Conservation (phyloP, 495 filamentous ascomycete genomes). For the Schizothecium vesticola region DNA sequence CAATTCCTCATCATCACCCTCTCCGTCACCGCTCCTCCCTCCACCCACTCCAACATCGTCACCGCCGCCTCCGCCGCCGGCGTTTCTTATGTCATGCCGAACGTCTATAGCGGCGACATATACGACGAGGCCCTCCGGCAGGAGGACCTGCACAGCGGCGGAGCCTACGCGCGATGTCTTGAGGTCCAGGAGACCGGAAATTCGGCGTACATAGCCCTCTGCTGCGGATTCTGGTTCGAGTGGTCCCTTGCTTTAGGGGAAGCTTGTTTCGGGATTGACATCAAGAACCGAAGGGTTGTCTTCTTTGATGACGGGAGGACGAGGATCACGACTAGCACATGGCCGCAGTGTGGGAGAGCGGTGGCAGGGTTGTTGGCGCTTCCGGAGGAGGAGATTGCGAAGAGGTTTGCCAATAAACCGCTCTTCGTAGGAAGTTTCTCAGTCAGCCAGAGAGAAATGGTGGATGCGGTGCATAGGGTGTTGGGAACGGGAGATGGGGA, state of each 20-base stretch:
- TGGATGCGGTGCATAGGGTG: slow-evolving; percentile 46
- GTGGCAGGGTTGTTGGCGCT: slow-evolving; percentile 36
- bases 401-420: slow-evolving; percentile 35
- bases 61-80: slow-evolving; percentile 56
- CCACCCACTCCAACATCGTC: slow-evolving; percentile 44
- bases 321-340: slow-evolving; percentile 34
- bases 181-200: slow-evolving; percentile 38
- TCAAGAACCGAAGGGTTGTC: slow-evolving; percentile 25
- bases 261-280: slow-evolving; percentile 29
- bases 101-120: slow-evolving; percentile 41
- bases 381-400: slow-evolving; percentile 39
- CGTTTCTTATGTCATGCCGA: slow-evolving; percentile 58
- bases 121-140: not conserved
- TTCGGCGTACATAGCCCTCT: slow-evolving; percentile 30
- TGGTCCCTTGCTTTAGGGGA: slow-evolving; percentile 31
- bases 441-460: slow-evolving; percentile 44
- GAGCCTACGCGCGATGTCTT: not conserved
- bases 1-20: slow-evolving; percentile 57
- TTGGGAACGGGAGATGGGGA: slow-evolving; percentile 47
- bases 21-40: slow-evolving; percentile 11
- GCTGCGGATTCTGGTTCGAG: slow-evolving; percentile 47
- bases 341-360: slow-evolving; percentile 39
- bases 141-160: slow-evolving; percentile 28
- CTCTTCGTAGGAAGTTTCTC: slow-evolving; percentile 40
- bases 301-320: slow-evolving; percentile 33